phyloP scores from a whole-genome alignment of 192 early-diverging fungal genomes.

The Gaertneriomyces semiglobifer region DNA sequence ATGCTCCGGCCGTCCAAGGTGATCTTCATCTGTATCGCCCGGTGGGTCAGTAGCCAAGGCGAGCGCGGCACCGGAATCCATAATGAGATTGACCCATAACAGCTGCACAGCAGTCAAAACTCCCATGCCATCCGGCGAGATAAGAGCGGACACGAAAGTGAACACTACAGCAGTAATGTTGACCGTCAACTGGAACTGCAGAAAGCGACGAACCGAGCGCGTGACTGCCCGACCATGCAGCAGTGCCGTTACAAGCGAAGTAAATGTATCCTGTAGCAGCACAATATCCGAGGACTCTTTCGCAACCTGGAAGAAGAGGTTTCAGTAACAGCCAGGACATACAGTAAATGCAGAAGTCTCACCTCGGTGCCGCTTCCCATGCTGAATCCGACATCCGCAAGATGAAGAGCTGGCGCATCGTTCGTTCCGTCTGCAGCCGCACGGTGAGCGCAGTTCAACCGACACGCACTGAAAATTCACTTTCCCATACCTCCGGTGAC shows the following conservation, averaged over 20 bases:
- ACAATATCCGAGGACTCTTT: conserved; percentile 93
- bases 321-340: background rate
- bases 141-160: conserved; percentile 38
- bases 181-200: conserved; percentile 98
- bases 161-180: conserved; percentile 64
- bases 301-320: conserved; percentile 39
- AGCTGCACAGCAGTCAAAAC: conserved; percentile 92
- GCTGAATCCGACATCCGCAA: conserved; percentile 16
- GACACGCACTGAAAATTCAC: background rate
- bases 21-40: conserved; percentile 67
- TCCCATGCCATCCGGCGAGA: conserved; percentile 38
- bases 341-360: background rate
- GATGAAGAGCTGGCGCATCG: conserved; percentile 19
- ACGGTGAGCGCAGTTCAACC: background rate
- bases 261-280: conserved; percentile 89
- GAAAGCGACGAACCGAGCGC: conserved; percentile 93
- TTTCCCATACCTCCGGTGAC: conserved; percentile 73
- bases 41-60: conserved; percentile 92
- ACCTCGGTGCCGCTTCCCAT: conserved; percentile 81
- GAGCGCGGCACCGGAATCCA: conserved; percentile 97
- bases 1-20: conserved; percentile 57
- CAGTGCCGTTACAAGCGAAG: conserved; percentile 89
- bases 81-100: conserved; percentile 98
- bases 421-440: conserved; percentile 17
- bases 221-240: conserved; percentile 97